phyloP scores from a whole-genome alignment of 768 basidiomycete genomes.

The Collybia sp. region DNA sequence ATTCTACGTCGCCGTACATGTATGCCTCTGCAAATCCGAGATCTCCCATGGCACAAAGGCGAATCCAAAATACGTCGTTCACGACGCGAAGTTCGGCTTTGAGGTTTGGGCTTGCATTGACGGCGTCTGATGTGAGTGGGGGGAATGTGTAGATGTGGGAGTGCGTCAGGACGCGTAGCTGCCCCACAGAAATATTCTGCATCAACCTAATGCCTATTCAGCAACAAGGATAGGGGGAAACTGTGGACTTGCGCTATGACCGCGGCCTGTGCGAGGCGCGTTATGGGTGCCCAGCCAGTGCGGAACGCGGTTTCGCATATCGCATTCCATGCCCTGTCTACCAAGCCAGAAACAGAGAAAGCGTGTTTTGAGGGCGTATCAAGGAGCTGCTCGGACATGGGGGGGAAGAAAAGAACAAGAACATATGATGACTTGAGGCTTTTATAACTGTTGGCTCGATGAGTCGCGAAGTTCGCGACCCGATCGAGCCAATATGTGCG shows the following conservation, averaged over 20 bases:
- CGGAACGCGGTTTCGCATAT: slow-evolving; percentile 35
- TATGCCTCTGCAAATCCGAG: slow-evolving; percentile 74
- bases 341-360: slow-evolving; percentile 35
- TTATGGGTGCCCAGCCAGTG: slow-evolving; percentile 39
- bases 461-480: no score
- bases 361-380: slow-evolving; percentile 38
- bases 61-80: slow-evolving; percentile 54
- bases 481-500: no score
- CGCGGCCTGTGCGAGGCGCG: slow-evolving; percentile 37
- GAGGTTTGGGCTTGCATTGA: slow-evolving; percentile 14
- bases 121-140: background rate
- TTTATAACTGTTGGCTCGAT: no score
- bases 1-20: slow-evolving; percentile 75
- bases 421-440: no score
- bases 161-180: slow-evolving; percentile 42
- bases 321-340: slow-evolving; percentile 37
- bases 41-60: slow-evolving; percentile 56
- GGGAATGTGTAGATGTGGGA: slow-evolving; percentile 43
- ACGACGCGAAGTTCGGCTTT: slow-evolving; percentile 44
- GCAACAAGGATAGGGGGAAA: background rate
- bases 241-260: slow-evolving; percentile 36
- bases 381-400: slow-evolving; percentile 32
- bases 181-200: slow-evolving; percentile 40
- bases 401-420: background rate
- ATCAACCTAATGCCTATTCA: slow-evolving; percentile 26